phyloP scores from a whole-genome alignment of 176 grass and related monocot species.

The Juncus effusus region DNA sequence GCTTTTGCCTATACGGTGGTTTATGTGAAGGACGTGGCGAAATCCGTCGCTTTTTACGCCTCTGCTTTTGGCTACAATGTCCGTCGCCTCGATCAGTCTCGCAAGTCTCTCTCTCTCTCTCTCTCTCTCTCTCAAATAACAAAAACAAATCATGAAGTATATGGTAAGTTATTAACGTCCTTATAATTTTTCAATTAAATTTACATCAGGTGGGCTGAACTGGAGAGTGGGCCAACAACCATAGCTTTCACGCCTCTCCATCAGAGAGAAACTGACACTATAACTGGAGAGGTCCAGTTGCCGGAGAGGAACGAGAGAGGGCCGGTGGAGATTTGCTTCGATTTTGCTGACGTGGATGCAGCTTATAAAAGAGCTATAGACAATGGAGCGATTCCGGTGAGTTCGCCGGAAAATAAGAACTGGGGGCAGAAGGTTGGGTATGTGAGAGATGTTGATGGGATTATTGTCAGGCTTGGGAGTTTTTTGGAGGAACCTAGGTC shows the following conservation, averaged over 20 bases:
- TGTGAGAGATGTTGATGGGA: slow-evolving; percentile 75
- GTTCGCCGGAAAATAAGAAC: slow-evolving; percentile 53
- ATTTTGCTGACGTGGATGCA: slow-evolving; percentile 67
- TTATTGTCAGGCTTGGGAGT: slow-evolving; percentile 53
- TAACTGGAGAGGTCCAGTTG: slow-evolving; percentile 49
- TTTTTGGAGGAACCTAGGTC: slow-evolving; percentile 26
- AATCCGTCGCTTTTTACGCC: slow-evolving; percentile 59
- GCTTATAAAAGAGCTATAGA: slow-evolving; percentile 56
- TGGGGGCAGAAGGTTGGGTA: slow-evolving; percentile 90
- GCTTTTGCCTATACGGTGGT: slow-evolving; percentile 48
- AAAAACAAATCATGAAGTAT: too few relatives aligned
- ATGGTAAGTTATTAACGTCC: too few relatives aligned
- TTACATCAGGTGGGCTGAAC: slow-evolving; percentile 61
- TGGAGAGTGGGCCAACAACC: slow-evolving; percentile 72
- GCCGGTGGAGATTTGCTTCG: slow-evolving; percentile 81
- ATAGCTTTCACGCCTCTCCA: slow-evolving; percentile 77
- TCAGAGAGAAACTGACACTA: slow-evolving; percentile 64
- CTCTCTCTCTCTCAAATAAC: background rate
- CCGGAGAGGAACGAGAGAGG: slow-evolving; percentile 37
- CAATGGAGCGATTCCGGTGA: slow-evolving; percentile 49
- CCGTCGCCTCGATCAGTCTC: slow-evolving; percentile 55
- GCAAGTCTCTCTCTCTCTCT: slow-evolving; percentile 22
- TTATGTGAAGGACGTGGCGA: slow-evolving; percentile 57
- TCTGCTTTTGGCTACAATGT: slow-evolving; percentile 66
- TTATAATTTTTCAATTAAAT: background rate